Base-by-base conservation (phyloP, 352 stramenopile genomes). In the Phytophthora vignae region DNA sequence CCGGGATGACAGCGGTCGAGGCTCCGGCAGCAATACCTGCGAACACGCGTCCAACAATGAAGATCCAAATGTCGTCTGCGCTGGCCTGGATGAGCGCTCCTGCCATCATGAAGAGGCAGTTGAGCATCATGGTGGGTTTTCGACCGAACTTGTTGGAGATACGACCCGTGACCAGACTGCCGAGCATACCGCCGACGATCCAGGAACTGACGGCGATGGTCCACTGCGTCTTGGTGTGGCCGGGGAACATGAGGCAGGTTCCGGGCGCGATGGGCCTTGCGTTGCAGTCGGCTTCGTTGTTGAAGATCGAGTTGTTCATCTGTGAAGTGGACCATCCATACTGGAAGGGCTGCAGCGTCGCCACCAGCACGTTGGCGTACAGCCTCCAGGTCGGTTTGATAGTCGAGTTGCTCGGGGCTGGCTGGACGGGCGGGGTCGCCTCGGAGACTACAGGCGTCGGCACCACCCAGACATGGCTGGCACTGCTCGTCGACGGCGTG, bases 111-210 rank as follows among this genome's bases (percentile, higher is more conserved):
- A 82, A 74, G 50, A 78, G 31, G 50, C 76, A 82, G 46, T 83
- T 84, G 56, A 60, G 25, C 63, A 73, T 71, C 67, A 84, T 76
- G 2, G 67, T 73, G 15, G 60, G 67, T 8, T 81, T 79, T 1
- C 79, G 76, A n/a, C 79, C 79, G 49, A 80, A 81, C 46, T 71
- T 69, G 66, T 84, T 80, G n/a, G 79, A 74, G 17, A 78, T 64
- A 19, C 67, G 64, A 25, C 79, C 77, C 7, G 59, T 78, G 9
- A 73, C 38, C 4, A 92, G 73, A 56, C 67, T 65, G 12, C 84
- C 82, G 62, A 90, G 55, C 76, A 88, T 88, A 38, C 80, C 82
- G 17, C 82, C 83, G 19, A 88, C 63, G 61, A 92, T 81, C 84
- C 84, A 92, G 12, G 74, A 75, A 57, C 85, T 88, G 22, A 91